Evolutionary conservation across 2,329 filamentous ascomycete genomes (phyloP).

Genomic region (Raffaelea albimanens): DNA sequence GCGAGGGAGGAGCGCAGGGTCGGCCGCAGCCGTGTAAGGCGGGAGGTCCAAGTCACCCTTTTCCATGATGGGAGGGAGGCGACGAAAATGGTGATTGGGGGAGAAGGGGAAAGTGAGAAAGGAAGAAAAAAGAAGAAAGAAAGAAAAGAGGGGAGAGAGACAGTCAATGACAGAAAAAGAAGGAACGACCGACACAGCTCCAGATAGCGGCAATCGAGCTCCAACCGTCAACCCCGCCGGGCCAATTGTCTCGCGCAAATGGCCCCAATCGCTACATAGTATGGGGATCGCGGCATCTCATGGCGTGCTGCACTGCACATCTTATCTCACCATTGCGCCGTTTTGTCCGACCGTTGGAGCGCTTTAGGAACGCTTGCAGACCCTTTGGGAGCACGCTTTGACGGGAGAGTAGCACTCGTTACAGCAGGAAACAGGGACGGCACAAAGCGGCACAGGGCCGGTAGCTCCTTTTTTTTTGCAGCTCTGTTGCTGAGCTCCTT

Average conservation of each 20-base stretch:
- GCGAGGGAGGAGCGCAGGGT: background rate
- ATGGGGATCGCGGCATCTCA: no score
- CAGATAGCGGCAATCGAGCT: no score
- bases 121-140: background rate
- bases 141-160: background rate
- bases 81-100: background rate
- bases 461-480: background rate
- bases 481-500: background rate
- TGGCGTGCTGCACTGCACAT: no score
- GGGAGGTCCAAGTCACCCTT: slow-evolving; percentile 31
- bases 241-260: no score
- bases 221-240: no score
- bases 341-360: no score
- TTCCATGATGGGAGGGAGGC: slow-evolving; percentile 6
- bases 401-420: no score
- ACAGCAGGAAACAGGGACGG: background rate
- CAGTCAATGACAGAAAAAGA: background rate
- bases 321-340: no score
- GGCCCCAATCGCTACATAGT: no score
- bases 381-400: no score
- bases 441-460: background rate
- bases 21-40: slow-evolving; percentile 27
- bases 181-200: no score
- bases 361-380: no score
- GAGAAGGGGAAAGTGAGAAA: background rate